Evolutionary conservation across 202 grass and related monocot genomes (phyloP), one percentile per base, ranked within the genome.

Genomic region (Elaeis oleifera): DNA sequence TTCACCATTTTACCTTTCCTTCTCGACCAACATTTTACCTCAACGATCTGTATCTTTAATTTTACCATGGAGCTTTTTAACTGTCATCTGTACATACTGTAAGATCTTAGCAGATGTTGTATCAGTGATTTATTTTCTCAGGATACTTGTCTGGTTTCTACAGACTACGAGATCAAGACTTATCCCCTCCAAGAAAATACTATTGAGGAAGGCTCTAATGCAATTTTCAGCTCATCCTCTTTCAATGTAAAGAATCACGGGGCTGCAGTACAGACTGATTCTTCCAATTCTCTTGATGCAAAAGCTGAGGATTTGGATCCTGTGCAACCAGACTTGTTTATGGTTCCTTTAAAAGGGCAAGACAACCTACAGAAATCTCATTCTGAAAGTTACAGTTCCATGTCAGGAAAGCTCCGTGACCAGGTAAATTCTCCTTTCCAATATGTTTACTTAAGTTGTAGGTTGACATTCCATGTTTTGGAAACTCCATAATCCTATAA

Each of bases 331-430:
- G 76, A 80, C 17, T 44, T 90, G 52, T 91, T 85, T 80, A 72
- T 90, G 61, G 74, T 96, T 64, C 87, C 91, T 15, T 4, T 68
- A 21, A 74, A 67, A 75, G 68, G 50, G 5, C 75, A 80, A 51
- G 86, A 85, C 54, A 61, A 78, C 66, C 64, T 62, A 0, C 52
- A 54, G 18, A 78, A 73, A 18, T 81, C 85, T 69, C 73, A 96
- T 67, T 81, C 70, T 29, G 67, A 79, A 53, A 90, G 84, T 74
- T 90, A 71, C 55, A 59, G 76, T 19, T 85, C 74, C 53, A 81
- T 79, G 81, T 28, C 88, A 66, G 79, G 76, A 22, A 88, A 68
- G 76, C 81, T 96, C 63, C 74, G 81, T 59, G 87, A 96, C 77
- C 74, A 82, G 84, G 87, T 91, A 96, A 36, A 36, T 15, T 53